Evolutionary conservation across 2,329 filamentous ascomycete genomes (phyloP).

Genomic region (Pestalotiopsis sp.): DNA sequence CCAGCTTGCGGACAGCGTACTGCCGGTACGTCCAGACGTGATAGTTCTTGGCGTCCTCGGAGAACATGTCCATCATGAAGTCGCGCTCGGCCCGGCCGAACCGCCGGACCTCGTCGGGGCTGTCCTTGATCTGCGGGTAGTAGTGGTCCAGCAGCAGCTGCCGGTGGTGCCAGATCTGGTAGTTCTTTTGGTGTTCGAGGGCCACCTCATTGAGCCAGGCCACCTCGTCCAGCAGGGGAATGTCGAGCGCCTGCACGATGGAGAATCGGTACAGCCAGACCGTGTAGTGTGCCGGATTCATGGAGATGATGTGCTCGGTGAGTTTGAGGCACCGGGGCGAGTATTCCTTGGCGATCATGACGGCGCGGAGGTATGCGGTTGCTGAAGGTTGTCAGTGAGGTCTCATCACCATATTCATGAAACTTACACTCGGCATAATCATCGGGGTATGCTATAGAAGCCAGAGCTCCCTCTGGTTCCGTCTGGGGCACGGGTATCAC

Average conservation of each 20-base stretch:
- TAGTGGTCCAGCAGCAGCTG: slow-evolving; percentile 65
- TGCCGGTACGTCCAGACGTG: slow-evolving; percentile 98
- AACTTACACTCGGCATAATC: slow-evolving; percentile 78
- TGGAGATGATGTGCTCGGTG: slow-evolving; percentile 84
- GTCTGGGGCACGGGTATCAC: slow-evolving; percentile 80
- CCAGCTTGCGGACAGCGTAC: slow-evolving; percentile 64
- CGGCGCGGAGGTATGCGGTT: slow-evolving; percentile 88
- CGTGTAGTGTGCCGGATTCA: slow-evolving; percentile 98
- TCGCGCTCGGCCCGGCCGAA: slow-evolving; percentile 68
- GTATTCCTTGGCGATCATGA: slow-evolving; percentile 88
- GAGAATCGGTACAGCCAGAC: slow-evolving; percentile 95
- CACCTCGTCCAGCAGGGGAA: slow-evolving; percentile 72
- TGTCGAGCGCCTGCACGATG: slow-evolving; percentile 68
- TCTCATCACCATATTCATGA: background rate
- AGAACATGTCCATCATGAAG: slow-evolving; percentile 82
- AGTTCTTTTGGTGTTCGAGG: slow-evolving; percentile 89
- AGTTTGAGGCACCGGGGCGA: slow-evolving; percentile 76
- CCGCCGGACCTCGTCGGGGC: slow-evolving; percentile 53
- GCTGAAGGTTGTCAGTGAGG: slow-evolving; percentile 46
- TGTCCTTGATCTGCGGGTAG: slow-evolving; percentile 61
- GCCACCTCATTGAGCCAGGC: slow-evolving; percentile 85
- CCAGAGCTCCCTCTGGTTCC: slow-evolving; percentile 82
- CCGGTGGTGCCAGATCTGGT: slow-evolving; percentile 91
- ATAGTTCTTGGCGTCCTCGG: slow-evolving; percentile 92
- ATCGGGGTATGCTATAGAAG: slow-evolving; percentile 88